Percentiles rank a stretch among this genome's conserved stretches.
Evolutionary conservation across 108 stramenopile genomes (phyloP).

Genomic region (Cyclotella cryptica): DNA sequence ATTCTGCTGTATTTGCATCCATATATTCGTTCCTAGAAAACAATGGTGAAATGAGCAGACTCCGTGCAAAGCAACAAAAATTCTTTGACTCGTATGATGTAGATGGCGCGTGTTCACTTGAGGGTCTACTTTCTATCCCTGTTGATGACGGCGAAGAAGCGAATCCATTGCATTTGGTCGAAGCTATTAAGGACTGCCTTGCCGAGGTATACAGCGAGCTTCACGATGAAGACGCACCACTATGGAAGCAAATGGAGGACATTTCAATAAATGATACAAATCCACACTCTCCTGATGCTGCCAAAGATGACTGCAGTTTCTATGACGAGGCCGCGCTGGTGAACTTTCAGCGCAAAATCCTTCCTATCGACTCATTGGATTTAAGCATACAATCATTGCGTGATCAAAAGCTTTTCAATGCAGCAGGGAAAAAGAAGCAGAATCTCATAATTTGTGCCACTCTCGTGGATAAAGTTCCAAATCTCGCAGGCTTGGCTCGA

Average conservation of each 20-base stretch:
- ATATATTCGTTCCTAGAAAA: constrained; percentile 76
- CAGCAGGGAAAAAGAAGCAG: constrained; percentile 81
- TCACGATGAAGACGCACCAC: constrained; percentile 71
- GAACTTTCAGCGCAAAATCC: constrained; percentile 90
- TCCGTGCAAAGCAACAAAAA: constrained; percentile 71
- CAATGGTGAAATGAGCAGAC: constrained; percentile 81
- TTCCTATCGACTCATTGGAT: constrained; percentile 86
- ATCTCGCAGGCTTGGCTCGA: constrained; percentile 86
- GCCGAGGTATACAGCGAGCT: constrained; percentile 75
- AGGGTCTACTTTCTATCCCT: constrained; percentile 71
- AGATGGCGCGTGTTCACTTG: constrained; percentile 69
- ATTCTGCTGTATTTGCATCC: constrained; percentile 46
- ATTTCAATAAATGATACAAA: constrained; percentile 35
- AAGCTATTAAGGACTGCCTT: constrained; percentile 74
- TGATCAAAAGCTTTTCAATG: constrained; percentile 66
- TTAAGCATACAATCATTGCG: constrained; percentile 61
- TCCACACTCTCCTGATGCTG: neutral
- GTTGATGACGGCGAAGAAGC: constrained; percentile 88
- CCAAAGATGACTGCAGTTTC: constrained; percentile 14
- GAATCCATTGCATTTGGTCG: constrained; percentile 71
- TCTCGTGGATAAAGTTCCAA: constrained; percentile 92
- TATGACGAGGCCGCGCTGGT: constrained; percentile 40
- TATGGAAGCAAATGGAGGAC: constrained; percentile 80
- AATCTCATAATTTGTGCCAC: constrained; percentile 86
- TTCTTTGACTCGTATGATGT: constrained; percentile 81